These are phyloP conservation scores for Globisporangium acanthophoron DNA, from an alignment of 352 stramenopile species.

Conservation along the genomic window DNA sequence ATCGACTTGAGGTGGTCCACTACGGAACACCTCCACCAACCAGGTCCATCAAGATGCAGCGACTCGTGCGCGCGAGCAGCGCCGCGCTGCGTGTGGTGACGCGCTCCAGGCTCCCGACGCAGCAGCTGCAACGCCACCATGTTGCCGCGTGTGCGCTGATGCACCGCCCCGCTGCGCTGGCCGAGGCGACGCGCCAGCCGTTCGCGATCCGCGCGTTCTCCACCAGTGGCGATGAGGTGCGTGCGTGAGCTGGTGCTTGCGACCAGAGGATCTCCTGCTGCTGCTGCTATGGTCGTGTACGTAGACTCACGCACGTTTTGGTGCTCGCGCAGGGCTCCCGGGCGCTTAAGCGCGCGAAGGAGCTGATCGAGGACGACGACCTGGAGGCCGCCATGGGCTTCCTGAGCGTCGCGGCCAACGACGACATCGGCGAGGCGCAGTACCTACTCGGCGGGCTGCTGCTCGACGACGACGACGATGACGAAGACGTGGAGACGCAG, in stretches of 20 bases:
- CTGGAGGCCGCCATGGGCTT: slow-evolving; percentile 52
- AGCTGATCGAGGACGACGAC: slow-evolving; percentile 51
- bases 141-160: not conserved
- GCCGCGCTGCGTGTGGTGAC: not conserved
- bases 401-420: slow-evolving; percentile 50
- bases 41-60: slow-evolving; percentile 6
- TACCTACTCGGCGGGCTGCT: slow-evolving; percentile 68
- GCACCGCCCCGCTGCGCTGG: not conserved
- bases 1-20: no score
- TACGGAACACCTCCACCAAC: no score
- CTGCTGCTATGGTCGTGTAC: not conserved
- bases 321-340: slow-evolving; percentile 22
- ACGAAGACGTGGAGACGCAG: slow-evolving; percentile 9
- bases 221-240: slow-evolving; percentile 26
- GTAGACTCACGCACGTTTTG: not conserved
- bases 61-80: slow-evolving; percentile 4
- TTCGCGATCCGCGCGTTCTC: slow-evolving; percentile 15
- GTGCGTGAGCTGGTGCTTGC: not conserved
- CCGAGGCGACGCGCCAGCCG: not conserved
- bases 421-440: slow-evolving; percentile 67
- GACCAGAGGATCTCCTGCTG: slow-evolving; percentile 3
- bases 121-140: not conserved
- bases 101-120: not conserved
- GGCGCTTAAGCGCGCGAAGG: slow-evolving; percentile 55
- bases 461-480: slow-evolving; percentile 38